phyloP scores from a whole-genome alignment of 2,329 filamentous ascomycete genomes.

The Alternaria atra region DNA sequence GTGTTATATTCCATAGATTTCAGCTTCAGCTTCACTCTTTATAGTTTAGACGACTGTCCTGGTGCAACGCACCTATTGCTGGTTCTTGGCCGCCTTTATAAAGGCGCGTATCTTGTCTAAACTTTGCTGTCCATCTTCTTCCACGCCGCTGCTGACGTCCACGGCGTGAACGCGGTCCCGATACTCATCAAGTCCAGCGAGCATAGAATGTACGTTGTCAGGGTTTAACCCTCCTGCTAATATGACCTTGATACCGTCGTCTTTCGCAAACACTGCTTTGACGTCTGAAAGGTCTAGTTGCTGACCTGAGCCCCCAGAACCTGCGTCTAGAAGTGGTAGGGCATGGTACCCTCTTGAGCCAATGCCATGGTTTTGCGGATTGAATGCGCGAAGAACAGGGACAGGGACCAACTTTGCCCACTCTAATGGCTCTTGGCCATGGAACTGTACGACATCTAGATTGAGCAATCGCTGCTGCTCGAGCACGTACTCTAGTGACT shows the following conservation, averaged over 20 bases:
- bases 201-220: slow-evolving; percentile 75
- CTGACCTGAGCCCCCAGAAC: slow-evolving; percentile 81
- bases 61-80: slow-evolving; percentile 4
- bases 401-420: slow-evolving; percentile 91
- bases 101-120: slow-evolving; percentile 83
- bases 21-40: background rate
- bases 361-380: slow-evolving; percentile 76
- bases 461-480: slow-evolving; percentile 77
- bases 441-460: slow-evolving; percentile 90
- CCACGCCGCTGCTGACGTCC: slow-evolving; percentile 94
- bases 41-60: background rate
- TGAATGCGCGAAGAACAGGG: slow-evolving; percentile 87
- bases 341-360: slow-evolving; percentile 81
- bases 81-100: slow-evolving; percentile 70
- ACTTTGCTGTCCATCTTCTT: slow-evolving; percentile 79
- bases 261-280: slow-evolving; percentile 69
- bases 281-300: slow-evolving; percentile 77
- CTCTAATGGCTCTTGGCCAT: slow-evolving; percentile 90
- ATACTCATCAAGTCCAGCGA: slow-evolving; percentile 70
- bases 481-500: slow-evolving; percentile 83
- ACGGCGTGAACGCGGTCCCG: slow-evolving; percentile 77
- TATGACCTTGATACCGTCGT: slow-evolving; percentile 76
- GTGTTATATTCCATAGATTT: background rate
- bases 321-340: slow-evolving; percentile 86
- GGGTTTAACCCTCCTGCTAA: slow-evolving; percentile 86